Base-by-base conservation (phyloP, 2,329 filamentous ascomycete genomes). In the Venturiaceae sp. region DNA sequence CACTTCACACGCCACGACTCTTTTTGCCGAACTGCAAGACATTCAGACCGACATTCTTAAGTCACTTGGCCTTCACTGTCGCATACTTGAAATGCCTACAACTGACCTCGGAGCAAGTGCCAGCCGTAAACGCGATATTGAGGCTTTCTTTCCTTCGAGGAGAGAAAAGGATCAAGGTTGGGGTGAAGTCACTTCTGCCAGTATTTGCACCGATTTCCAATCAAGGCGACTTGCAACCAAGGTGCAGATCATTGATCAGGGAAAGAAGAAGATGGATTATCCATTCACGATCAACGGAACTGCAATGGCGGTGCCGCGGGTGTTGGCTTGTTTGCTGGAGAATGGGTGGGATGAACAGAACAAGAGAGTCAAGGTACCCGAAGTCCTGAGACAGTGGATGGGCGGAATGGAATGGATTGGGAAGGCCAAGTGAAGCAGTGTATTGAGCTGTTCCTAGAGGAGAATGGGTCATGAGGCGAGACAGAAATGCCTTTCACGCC, bases 201-300 rank as follows among this genome's bases (percentile, higher is more conserved):
- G 89, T 62, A 86, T 92, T 65, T 99, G 94, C 74, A 94, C 90
- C 1, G 94, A 99, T 72, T 99, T 97, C 74, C 94, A 99, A 76
- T 87, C 83, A 28, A 81, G 94, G 30, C 81, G 94, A 16, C 77
- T 99, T 36, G 86, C 83, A 30, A 96, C 94, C 14, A 81, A 87
- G 41, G 77, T 89, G 50, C 84, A 85, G 62, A 62, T 79, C 13
- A 74, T 73, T 41, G 73, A 69, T 19, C 63, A 59, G 9, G 69
- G 69, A n/a, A 61, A 66, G n/a, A 83, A 80, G 67, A 37, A 30
- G 30, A 74, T 87, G 41, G 78, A 80, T 1, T 97, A 90, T 70
- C 90, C 92, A 14, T 90, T 89, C 75, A 99, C 94, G 0, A 80
- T 95, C 37, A 99, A 99, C 69, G 95, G 92, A 0, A 99, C 94